Evolutionary conservation across 164 flowering plant genomes (phyloP).

Genomic region (Chloranthus sessilifolius): DNA sequence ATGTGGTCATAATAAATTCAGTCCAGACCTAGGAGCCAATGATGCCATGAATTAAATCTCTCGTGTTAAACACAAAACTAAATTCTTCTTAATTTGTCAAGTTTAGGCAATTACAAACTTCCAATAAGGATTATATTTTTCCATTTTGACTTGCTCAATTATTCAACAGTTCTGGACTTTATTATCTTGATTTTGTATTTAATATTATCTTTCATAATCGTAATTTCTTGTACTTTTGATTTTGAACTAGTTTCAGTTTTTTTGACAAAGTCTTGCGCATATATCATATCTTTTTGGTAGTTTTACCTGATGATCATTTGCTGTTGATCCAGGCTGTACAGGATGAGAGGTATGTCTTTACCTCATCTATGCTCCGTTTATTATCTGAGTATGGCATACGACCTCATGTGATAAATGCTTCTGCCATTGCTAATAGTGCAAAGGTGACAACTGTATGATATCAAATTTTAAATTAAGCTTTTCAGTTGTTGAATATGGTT

Average conservation of each 20-base stretch:
- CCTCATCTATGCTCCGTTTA: constrained; percentile 67
- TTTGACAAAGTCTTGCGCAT: neutral
- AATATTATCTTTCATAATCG: neutral
- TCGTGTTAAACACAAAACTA: neutral
- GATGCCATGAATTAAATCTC: neutral
- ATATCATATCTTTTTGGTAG: neutral
- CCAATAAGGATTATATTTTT: neutral
- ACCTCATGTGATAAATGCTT: constrained; percentile 67
- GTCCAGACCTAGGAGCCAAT: too few relatives aligned
- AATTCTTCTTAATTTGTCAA: neutral
- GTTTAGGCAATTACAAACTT: neutral
- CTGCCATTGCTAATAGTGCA: constrained; percentile 47
- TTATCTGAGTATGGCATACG: constrained; percentile 67
- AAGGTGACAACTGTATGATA: constrained; percentile 46
- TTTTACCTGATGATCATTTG: constrained; percentile 7
- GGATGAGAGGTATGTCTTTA: constrained; percentile 72
- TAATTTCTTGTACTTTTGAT: constrained; percentile 7
- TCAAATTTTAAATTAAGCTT: neutral
- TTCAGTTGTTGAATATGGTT: neutral
- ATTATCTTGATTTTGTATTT: neutral
- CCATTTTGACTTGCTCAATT: constrained; percentile 1
- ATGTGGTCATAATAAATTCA: too few relatives aligned
- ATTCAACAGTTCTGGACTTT: neutral
- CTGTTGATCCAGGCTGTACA: constrained; percentile 51
- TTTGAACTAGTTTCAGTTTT: constrained; percentile 1